A percentile compares a stretch with the other conserved stretches of the same genome.
These are phyloP conservation scores for Termitomyces sp. DNA, from an alignment of 768 basidiomycete genomes.

Conservation along the genomic window DNA sequence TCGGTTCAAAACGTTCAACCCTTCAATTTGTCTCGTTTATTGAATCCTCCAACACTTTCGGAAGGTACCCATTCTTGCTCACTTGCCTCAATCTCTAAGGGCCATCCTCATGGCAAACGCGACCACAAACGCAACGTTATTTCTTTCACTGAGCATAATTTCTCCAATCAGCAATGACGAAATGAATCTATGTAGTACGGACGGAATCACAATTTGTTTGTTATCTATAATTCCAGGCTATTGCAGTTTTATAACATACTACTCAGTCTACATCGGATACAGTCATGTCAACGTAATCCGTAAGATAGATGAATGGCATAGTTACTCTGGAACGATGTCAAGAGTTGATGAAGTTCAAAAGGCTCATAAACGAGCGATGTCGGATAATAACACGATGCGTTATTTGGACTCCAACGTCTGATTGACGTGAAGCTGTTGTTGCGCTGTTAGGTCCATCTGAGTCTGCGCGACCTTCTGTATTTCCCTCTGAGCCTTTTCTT, in stretches of 20 bases:
- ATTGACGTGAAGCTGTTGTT: not conserved
- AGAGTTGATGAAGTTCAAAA: not conserved
- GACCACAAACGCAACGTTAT: no score
- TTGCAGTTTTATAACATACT: not conserved
- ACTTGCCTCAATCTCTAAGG: not conserved
- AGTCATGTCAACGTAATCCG: not conserved
- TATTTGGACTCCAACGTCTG: not conserved
- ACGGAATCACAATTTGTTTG: no score
- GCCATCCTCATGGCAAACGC: no score
- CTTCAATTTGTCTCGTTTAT: not conserved
- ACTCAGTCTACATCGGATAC: not conserved
- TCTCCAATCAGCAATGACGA: no score
- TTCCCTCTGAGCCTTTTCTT: conserved; percentile 7
- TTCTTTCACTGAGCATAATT: no score
- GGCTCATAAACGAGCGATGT: not conserved
- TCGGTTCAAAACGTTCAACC: not conserved
- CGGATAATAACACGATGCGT: not conserved
- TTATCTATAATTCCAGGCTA: no score
- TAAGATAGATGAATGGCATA: not conserved
- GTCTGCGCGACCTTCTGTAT: not conserved
- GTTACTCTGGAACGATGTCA: not conserved
- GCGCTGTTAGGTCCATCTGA: not conserved
- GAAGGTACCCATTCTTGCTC: not conserved
- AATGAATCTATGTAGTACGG: no score
- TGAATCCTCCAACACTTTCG: not conserved